These are phyloP conservation scores for Salvia hispanica DNA, from an alignment of 257 asterid species.

Conservation along the genomic window DNA sequence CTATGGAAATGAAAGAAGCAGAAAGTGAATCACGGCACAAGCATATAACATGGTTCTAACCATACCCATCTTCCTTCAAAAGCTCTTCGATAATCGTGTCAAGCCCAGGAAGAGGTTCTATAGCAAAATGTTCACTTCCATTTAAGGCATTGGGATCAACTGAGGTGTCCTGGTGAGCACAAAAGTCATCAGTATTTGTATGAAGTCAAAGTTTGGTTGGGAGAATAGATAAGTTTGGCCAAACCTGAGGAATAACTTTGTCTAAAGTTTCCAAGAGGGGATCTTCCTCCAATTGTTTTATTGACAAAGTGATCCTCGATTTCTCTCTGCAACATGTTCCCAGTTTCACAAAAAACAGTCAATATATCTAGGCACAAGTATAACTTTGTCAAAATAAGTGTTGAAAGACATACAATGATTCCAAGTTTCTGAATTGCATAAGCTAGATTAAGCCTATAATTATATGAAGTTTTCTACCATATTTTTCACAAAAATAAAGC, in stretches of 20 bases:
- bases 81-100: slow-evolving; percentile 74
- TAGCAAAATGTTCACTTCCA: slow-evolving; percentile 39
- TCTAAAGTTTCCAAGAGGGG: slow-evolving; percentile 90
- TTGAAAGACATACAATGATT: background rate
- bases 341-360: background rate
- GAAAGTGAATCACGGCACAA: background rate
- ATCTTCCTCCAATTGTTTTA: slow-evolving; percentile 92
- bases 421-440: background rate
- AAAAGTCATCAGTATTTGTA: slow-evolving; percentile 22
- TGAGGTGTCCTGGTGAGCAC: slow-evolving; percentile 51
- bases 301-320: slow-evolving; percentile 74
- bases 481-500: background rate
- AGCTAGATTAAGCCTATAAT: background rate
- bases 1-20: background rate
- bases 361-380: background rate
- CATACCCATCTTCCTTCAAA: slow-evolving; percentile 89
- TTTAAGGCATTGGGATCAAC: slow-evolving; percentile 36
- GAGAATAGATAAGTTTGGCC: slow-evolving; percentile 8
- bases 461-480: too few species aligned
- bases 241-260: slow-evolving; percentile 92
- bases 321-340: slow-evolving; percentile 55
- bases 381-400: background rate
- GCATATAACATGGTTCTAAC: slow-evolving; percentile 15
- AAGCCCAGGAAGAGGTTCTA: slow-evolving; percentile 94
- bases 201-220: background rate